Base-by-base conservation (phyloP, 1,139 yeast species). In the Debaryomycetaceae sp. region DNA sequence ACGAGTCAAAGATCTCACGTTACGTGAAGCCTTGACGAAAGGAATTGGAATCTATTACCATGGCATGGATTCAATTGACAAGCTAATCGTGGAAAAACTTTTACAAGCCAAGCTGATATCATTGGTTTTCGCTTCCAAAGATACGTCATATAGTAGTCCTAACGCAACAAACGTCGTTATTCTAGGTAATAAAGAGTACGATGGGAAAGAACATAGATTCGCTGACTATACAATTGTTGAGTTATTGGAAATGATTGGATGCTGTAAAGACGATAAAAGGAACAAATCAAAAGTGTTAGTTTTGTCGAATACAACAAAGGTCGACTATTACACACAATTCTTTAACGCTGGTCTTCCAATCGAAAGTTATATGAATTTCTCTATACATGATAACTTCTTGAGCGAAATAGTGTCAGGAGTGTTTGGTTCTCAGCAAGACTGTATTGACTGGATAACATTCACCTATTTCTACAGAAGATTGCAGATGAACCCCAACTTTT, bases 391-490 rank as follows among this genome's bases (percentile, higher is more conserved):
- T 54, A 73, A 78, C 0, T 72, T 92, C 35, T 61, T 86, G 33
- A 76, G 79, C 32, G 98, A 89, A 49, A 81, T 89, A 13, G 77
- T 85, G 38, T 77, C 81, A 11, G 71, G 78, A 1, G 69, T 81
- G n/a, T 74, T 92, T 42, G 75, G 70, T 37, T 70, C 78, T 5
- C 79, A 87, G 53, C 97, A 91, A 52, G 95, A 87, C 48, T 87
- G 95, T 48, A 78, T 94, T 44, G 97, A 91, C 53, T 87, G 96
- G 94, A 56, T 94, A 32, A 86, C 97, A 0, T 87, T 78, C 59
- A 78, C 96, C 0, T 86, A 81, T 51, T 87, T 89, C 54, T 94
- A 87, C 62, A 71, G 95, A 46, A 68, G 98, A 39, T 59, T 92
- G 17, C 83, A 81, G 42, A 72, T 79, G 34, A 94, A 94, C 56